phyloP scores from a whole-genome alignment of 345 rosid genomes.

The Erysimum cheiranthoides region DNA sequence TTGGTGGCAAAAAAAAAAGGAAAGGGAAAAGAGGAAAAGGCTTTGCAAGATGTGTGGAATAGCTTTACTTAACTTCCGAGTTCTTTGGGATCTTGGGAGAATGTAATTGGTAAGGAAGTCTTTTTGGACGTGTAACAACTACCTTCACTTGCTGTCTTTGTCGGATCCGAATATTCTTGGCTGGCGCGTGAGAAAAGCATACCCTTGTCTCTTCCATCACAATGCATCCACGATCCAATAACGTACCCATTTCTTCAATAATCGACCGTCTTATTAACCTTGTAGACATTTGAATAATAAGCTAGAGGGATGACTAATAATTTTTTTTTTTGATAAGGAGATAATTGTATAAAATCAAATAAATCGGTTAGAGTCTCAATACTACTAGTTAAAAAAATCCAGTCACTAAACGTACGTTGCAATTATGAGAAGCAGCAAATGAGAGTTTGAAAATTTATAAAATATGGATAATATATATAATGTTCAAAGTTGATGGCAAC shows the following conservation, averaged over 20 bases:
- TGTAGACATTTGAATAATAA: not conserved
- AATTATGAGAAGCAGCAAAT: too few relatives aligned
- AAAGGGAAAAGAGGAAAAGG: conserved; percentile 3
- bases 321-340: too few relatives aligned
- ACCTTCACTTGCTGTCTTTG: conserved; percentile 45
- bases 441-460: too few relatives aligned
- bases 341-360: too few relatives aligned
- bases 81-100: conserved; percentile 38
- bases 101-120: conserved; percentile 21
- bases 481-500: too few relatives aligned
- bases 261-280: not conserved
- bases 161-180: conserved; percentile 37
- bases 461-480: too few relatives aligned
- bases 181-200: conserved; percentile 37
- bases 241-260: conserved; percentile 3
- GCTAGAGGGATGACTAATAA: not conserved
- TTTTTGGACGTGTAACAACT: conserved; percentile 38
- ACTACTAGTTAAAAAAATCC: too few relatives aligned
- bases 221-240: conserved; percentile 4
- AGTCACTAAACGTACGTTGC: too few relatives aligned
- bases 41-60: conserved; percentile 37
- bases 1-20: not conserved
- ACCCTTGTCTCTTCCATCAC: conserved; percentile 9
- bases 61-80: conserved; percentile 40
- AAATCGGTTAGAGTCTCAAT: too few relatives aligned